Base-by-base conservation (phyloP, 768 basidiomycete species). In the Megacollybia marginata region DNA sequence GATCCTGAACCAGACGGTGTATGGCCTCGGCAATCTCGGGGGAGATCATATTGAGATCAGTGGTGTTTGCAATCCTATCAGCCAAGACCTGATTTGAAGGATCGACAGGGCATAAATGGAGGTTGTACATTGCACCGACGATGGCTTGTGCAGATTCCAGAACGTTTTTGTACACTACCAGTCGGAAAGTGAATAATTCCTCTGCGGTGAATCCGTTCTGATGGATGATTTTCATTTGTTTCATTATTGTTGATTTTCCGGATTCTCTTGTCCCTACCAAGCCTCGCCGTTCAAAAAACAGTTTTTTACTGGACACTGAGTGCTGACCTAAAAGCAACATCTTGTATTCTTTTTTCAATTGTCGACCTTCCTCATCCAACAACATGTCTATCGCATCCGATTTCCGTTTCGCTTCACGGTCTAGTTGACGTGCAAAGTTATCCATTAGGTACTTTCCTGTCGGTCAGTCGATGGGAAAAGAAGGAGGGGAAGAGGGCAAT, bases 141-240 rank as follows among this genome's bases (percentile, higher is more conserved):
- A 96, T 76, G 6, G 84, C 85, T 57, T 93, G 89, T 0, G 88
- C 92, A 6, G 85, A 88, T 55, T 97, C 94, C 52, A 95, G 71
- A 4, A 94, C 82, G 64, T 95, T 88, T 57, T 82, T 82, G 67
- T 86, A 91, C 44, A 97, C 83, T 28, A 85, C 83, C 0, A 82
- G 78, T 16, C 86, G 74, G 70, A 81, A 95, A 3, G 80, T 74
- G 52, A 83, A 72, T 28, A 92, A 79, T 64, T 96, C 92, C 0
- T 85, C 78, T 7, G 68, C 66, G 2, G 83, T 79, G 68, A 92
- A 98, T 10, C 94, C 94, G 53, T 85, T 82, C 65, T 95, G 89
- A 64, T 97, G 89, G 44, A 97, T 94, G 51, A 97, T 94, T 75
- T 95, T 96, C 93, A 97, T 96, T 66, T 97, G 94, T 63, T 97